Percentiles rank a stretch among this genome's conserved stretches.
These are phyloP conservation scores for Coemansia sp. DNA, from an alignment of 192 early-diverging fungal species.

Conservation along the genomic window DNA sequence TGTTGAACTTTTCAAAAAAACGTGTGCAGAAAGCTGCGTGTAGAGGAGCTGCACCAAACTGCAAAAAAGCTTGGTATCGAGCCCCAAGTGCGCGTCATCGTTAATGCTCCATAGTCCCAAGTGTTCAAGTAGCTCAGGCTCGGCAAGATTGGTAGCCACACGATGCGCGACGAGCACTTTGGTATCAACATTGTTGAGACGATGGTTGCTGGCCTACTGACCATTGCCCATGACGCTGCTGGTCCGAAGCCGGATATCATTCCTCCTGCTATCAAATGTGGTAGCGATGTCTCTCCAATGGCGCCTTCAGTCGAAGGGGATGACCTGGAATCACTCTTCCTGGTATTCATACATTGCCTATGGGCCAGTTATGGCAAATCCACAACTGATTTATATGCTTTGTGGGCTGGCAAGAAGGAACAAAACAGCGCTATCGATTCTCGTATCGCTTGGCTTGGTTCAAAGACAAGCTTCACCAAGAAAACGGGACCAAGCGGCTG, in stretches of 20 bases:
- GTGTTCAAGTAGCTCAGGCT: constrained; percentile 63
- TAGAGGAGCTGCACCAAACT: constrained; percentile 58
- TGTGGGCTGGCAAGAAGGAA: neutral
- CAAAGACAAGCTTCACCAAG: neutral
- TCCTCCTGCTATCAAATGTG: constrained; percentile 30
- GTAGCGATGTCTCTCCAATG: neutral
- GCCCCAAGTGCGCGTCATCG: constrained; percentile 73
- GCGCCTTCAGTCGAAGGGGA: constrained; percentile 8
- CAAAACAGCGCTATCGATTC: neutral
- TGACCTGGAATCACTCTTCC: constrained; percentile 8
- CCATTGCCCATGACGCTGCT: constrained; percentile 49
- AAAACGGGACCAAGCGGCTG: neutral
- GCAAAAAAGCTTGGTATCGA: constrained; percentile 57
- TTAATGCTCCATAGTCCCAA: constrained; percentile 77
- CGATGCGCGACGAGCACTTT: constrained; percentile 99
- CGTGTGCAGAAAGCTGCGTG: no score
- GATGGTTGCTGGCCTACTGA: constrained; percentile 68
- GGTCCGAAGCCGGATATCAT: constrained; percentile 51
- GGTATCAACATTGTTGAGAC: constrained; percentile 97
- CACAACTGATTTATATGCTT: neutral
- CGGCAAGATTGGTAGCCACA: constrained; percentile 82
- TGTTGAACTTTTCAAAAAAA: no score
- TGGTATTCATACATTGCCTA: neutral
- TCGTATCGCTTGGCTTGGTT: neutral
- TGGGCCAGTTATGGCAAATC: neutral